phyloP scores from a whole-genome alignment of 768 basidiomycete species.

The Leccinum boreale region DNA sequence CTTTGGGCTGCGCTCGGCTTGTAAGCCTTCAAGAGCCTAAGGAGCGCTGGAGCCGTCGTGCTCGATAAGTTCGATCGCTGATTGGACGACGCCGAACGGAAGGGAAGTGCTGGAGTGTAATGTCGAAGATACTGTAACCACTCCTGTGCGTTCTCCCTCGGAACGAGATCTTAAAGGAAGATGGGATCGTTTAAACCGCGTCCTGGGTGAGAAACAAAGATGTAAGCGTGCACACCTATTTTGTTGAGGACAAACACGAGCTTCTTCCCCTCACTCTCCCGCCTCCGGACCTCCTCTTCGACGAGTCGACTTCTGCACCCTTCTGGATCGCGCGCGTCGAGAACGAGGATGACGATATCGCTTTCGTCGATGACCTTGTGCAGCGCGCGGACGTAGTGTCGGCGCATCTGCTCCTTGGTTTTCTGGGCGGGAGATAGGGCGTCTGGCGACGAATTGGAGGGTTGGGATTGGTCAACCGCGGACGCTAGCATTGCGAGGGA shows the following conservation, averaged over 20 bases:
- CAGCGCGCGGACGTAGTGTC: conserved; percentile 73
- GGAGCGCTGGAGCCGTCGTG: conserved; percentile 68
- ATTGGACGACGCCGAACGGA: conserved; percentile 74
- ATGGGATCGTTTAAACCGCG: not conserved
- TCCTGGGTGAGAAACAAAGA: not conserved
- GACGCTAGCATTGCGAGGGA: conserved; percentile 54
- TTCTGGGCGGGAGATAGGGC: conserved; percentile 35
- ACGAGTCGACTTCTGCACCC: conserved; percentile 90
- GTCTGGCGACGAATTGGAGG: conserved; percentile 25
- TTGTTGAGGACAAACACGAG: conserved; percentile 94
- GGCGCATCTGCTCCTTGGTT: conserved; percentile 67
- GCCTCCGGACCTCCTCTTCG: conserved; percentile 87
- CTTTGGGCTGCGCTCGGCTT: conserved; percentile 63
- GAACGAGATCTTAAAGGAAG: conserved; percentile 72
- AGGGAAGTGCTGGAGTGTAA: conserved; percentile 88
- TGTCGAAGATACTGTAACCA: conserved; percentile 94
- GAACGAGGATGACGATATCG: conserved; percentile 84
- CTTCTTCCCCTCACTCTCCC: conserved; percentile 87
- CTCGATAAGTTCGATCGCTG: conserved; percentile 81
- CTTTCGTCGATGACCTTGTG: conserved; percentile 93
- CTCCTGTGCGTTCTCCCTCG: conserved; percentile 78
- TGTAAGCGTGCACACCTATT: conserved; percentile 58
- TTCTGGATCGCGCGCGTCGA: conserved; percentile 94
- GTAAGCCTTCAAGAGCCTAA: conserved; percentile 82
- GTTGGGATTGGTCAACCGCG: conserved; percentile 15